Evolutionary conservation across 2,329 filamentous ascomycete genomes (phyloP).

Genomic region (Colletotrichum sublineola): DNA sequence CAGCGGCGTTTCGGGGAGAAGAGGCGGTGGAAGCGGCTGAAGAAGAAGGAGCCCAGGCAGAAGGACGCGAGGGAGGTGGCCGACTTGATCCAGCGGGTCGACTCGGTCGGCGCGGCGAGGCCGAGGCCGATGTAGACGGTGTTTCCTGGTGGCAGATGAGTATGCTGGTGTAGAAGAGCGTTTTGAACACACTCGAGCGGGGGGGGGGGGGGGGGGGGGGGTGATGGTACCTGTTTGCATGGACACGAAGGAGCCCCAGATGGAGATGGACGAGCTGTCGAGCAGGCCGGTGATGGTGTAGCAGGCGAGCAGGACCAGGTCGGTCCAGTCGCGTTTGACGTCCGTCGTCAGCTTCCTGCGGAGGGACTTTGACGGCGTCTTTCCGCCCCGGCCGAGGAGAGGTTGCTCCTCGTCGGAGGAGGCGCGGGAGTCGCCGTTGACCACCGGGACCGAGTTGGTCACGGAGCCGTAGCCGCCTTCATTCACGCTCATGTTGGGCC

Average conservation of each 20-base stretch:
- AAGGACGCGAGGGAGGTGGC: constrained; percentile 78
- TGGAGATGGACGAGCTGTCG: constrained; percentile 81
- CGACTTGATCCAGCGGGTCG: constrained; percentile 78
- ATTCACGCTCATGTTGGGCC: constrained; percentile 18
- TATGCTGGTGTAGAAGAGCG: neutral
- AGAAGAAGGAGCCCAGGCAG: constrained; percentile 79
- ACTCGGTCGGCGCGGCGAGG: constrained; percentile 68
- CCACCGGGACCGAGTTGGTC: constrained; percentile 18
- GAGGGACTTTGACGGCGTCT: constrained; percentile 43
- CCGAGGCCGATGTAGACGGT: constrained; percentile 85
- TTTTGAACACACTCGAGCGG: neutral
- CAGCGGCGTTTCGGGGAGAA: constrained; percentile 73
- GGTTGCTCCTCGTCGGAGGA: constrained; percentile 51
- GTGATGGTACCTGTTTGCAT: constrained; percentile 80
- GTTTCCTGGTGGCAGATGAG: constrained; percentile 65
- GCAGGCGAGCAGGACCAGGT: constrained; percentile 77
- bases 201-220: no score
- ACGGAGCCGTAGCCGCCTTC: constrained; percentile 31
- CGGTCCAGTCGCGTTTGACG: constrained; percentile 73
- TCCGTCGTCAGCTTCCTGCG: constrained; percentile 57
- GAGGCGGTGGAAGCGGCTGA: constrained; percentile 75
- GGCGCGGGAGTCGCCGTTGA: constrained; percentile 26
- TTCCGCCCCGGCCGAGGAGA: constrained; percentile 48
- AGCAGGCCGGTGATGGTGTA: constrained; percentile 84
- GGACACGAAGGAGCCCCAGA: constrained; percentile 84